Evolutionary conservation across 768 basidiomycete genomes (phyloP).

Genomic region (Naganishia vishniacii): DNA sequence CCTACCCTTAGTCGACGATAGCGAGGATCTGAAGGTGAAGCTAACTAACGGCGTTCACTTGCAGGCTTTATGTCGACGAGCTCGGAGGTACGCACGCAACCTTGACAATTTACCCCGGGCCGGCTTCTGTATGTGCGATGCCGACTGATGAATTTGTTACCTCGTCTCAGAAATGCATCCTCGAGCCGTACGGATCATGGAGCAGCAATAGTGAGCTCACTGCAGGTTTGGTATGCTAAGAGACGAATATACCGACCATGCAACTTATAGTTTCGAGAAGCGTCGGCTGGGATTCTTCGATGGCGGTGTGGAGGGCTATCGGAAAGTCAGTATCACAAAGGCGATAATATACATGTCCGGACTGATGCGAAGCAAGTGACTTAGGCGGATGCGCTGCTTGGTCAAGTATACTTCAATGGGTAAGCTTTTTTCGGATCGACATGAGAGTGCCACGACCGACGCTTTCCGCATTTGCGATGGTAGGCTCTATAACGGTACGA

Average conservation of each 20-base stretch:
- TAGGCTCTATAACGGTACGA: conserved; percentile 28
- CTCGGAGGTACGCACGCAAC: conserved; percentile 33
- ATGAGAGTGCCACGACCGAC: neutral
- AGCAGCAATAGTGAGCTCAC: conserved; percentile 45
- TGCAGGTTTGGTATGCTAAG: no score
- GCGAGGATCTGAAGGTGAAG: neutral
- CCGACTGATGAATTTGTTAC: no score
- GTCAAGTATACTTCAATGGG: conserved; percentile 28
- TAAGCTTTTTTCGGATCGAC: neutral
- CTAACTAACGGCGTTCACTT: conserved; percentile 5
- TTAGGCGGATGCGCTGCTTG: conserved; percentile 27
- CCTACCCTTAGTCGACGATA: neutral
- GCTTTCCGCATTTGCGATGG: neutral
- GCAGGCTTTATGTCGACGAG: conserved; percentile 46
- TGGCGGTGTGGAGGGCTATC: conserved; percentile 45
- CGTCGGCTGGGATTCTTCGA: conserved; percentile 47
- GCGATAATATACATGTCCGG: no score
- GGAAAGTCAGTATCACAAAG: conserved; percentile 36
- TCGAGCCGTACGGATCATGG: conserved; percentile 39
- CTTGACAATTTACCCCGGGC: conserved; percentile 18
- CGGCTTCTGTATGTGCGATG: no score
- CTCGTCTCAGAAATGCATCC: conserved; percentile 25
- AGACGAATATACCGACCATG: neutral
- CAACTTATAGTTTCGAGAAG: conserved; percentile 40
- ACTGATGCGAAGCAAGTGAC: neutral